Evolutionary conservation across 2,329 filamentous ascomycete genomes (phyloP).

Genomic region (Paecilomyces fulvus): DNA sequence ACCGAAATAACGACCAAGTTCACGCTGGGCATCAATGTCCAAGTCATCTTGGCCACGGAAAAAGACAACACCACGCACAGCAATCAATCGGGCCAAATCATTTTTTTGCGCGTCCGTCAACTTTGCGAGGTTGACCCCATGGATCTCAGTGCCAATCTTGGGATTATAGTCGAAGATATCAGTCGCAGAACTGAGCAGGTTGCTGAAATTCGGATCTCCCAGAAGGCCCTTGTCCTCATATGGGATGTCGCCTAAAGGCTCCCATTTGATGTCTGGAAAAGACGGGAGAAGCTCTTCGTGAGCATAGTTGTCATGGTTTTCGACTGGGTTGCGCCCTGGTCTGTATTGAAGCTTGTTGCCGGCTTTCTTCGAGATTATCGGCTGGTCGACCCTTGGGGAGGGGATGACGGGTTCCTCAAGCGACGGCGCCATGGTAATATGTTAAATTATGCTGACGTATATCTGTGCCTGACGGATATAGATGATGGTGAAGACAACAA

Average conservation of each 20-base stretch:
- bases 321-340: conserved; percentile 40
- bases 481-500: background rate
- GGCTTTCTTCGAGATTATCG: conserved; percentile 12
- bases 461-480: background rate
- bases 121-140: conserved; percentile 43
- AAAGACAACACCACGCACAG: conserved; percentile 49
- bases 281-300: conserved; percentile 45
- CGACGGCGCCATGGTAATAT: conserved; percentile 22
- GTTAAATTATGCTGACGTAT: background rate
- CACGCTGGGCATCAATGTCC: conserved; percentile 45
- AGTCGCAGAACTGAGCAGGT: conserved; percentile 44
- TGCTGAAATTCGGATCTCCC: conserved; percentile 47
- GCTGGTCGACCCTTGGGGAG: conserved; percentile 3
- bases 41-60: conserved; percentile 49
- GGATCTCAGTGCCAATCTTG: conserved; percentile 48
- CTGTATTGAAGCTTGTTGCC: conserved; percentile 34
- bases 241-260: conserved; percentile 38
- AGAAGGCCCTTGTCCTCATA: conserved; percentile 48
- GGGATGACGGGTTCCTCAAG: conserved; percentile 17
- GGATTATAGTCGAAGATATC: conserved; percentile 50
- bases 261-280: conserved; percentile 48
- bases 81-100: conserved; percentile 46
- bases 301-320: conserved; percentile 42
- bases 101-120: conserved; percentile 46
- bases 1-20: conserved; percentile 46